These are phyloP conservation scores for Teunomyces funiuensis DNA, from an alignment of 805 yeast genomes.

Conservation along the genomic window DNA sequence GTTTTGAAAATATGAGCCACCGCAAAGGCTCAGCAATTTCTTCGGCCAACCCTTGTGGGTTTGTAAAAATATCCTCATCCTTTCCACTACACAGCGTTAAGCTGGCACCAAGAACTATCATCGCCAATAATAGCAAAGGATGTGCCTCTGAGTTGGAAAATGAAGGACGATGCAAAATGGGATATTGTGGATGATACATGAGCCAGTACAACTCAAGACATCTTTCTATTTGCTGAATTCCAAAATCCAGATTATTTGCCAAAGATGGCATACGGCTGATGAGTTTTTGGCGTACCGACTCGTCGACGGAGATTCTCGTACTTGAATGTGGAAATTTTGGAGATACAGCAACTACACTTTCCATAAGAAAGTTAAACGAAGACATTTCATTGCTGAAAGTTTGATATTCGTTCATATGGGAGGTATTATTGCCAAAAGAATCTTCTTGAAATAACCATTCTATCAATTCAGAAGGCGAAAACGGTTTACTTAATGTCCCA, in stretches of 20 bases:
- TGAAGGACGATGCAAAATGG: conserved; percentile 14
- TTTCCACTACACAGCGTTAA: conserved; percentile 6
- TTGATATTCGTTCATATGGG: conserved; percentile 5
- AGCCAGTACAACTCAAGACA: conserved; percentile 11
- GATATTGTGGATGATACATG: conserved; percentile 12
- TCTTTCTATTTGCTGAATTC: conserved; percentile 9
- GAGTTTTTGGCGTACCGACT: conserved; percentile 5
- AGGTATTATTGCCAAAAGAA: not conserved
- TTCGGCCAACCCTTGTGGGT: conserved; percentile 10
- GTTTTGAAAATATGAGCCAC: conserved; percentile 12
- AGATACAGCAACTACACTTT: conserved; percentile 10
- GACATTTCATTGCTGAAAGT: conserved; percentile 9
- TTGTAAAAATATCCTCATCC: conserved; percentile 5
- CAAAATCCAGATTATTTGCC: conserved; percentile 8
- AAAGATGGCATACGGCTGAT: conserved; percentile 9
- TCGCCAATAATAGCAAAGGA: conserved; percentile 11
- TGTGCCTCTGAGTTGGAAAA: conserved; percentile 10
- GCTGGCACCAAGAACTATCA: conserved; percentile 13
- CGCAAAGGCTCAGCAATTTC: conserved; percentile 13
- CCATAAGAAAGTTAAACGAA: conserved; percentile 9
- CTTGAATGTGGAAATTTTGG: conserved; percentile 11
- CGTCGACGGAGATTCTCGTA: conserved; percentile 8
- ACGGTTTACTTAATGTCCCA: conserved; percentile 7
- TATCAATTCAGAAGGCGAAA: conserved; percentile 30
- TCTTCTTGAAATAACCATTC: conserved; percentile 32